phyloP scores from a whole-genome alignment of 768 basidiomycete genomes.

The Mycena albidolilacea region DNA sequence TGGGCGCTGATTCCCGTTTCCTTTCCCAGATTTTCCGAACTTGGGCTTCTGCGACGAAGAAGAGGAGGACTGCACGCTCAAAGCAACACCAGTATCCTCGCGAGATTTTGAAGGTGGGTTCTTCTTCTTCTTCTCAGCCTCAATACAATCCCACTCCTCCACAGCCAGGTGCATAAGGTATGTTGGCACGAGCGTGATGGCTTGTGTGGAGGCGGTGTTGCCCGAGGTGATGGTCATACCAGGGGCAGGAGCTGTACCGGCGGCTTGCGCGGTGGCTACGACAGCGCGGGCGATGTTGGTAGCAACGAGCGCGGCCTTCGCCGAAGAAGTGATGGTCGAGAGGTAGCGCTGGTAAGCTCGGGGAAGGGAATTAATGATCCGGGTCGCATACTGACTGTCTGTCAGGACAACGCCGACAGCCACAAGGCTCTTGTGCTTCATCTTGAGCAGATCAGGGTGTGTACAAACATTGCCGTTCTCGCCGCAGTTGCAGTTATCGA shows the following conservation, averaged over 20 bases:
- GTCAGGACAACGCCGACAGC: no score
- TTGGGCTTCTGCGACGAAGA: neutral
- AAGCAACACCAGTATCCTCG: neutral
- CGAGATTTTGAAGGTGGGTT: conserved; percentile 15
- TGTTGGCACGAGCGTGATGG: conserved; percentile 10
- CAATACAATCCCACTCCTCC: no score
- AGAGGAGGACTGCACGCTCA: conserved; percentile 14
- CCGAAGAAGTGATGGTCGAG: no score
- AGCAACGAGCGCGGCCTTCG: no score
- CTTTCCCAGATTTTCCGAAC: conserved; percentile 5
- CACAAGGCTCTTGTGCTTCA: no score
- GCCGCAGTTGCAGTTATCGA: no score
- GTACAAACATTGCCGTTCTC: no score
- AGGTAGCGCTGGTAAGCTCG: no score
- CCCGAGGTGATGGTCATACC: conserved; percentile 17
- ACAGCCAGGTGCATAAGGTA: neutral
- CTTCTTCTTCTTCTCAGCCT: conserved; percentile 10
- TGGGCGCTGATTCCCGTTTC: neutral
- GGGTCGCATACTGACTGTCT: no score
- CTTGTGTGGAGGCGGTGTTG: conserved; percentile 9
- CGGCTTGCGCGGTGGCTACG: neutral
- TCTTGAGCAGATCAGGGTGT: no score
- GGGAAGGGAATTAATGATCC: no score
- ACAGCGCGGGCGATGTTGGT: no score
- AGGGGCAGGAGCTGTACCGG: conserved; percentile 2